Evolutionary conservation across 495 filamentous ascomycete species (phyloP).

Genomic region (Beverwykella pulmonaria): DNA sequence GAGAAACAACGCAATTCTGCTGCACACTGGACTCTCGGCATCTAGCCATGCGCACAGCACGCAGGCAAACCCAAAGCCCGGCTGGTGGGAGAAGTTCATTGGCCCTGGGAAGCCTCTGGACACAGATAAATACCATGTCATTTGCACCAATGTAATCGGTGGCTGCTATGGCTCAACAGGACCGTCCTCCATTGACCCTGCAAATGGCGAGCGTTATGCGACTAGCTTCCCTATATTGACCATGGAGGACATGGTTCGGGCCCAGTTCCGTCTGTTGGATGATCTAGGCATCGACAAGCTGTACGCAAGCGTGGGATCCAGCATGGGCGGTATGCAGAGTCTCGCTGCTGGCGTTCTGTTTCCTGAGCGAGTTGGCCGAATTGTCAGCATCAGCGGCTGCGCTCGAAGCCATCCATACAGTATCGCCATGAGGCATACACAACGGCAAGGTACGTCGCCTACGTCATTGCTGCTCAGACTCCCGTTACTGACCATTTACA

Average conservation of each 20-base stretch:
- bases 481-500: conserved; percentile 20
- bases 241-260: conserved; percentile 95
- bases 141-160: conserved; percentile 96
- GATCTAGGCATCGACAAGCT: conserved; percentile 74
- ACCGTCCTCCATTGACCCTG: conserved; percentile 83
- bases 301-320: conserved; percentile 90
- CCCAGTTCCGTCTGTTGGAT: conserved; percentile 90
- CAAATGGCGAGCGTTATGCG: conserved; percentile 83
- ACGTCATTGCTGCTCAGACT: not conserved
- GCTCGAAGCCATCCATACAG: conserved; percentile 96
- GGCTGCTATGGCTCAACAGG: conserved; percentile 97
- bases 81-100: conserved; percentile 99
- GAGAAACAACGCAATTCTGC: conserved; percentile 85
- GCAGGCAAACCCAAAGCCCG: conserved; percentile 76
- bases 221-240: conserved; percentile 97
- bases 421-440: conserved; percentile 98
- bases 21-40: conserved; percentile 93
- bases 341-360: conserved; percentile 88
- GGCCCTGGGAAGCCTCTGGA: conserved; percentile 84
- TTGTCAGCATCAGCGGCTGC: conserved; percentile 91
- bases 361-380: conserved; percentile 73
- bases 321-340: conserved; percentile 99
- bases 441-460: conserved; percentile 65
- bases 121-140: conserved; percentile 87
- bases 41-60: conserved; percentile 96